Conservation (phyloP, 2,329 filamentous ascomycete species). For the Exophiala sideris region DNA sequence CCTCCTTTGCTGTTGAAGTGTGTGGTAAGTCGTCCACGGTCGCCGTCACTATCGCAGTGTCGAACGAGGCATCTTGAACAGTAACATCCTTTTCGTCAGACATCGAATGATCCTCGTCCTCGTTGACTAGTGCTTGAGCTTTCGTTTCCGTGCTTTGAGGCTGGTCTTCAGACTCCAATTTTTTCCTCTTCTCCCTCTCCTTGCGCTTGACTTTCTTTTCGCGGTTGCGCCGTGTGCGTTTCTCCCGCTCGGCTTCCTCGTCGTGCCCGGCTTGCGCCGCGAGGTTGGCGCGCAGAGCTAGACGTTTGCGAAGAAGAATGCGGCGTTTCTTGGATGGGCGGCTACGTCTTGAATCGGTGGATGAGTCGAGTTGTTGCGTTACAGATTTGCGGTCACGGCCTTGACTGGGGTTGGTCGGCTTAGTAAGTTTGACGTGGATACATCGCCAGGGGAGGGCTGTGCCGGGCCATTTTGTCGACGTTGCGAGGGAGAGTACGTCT, state of each 20-base stretch:
- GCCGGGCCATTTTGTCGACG: slow-evolving; percentile 22
- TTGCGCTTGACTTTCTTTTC: slow-evolving; percentile 29
- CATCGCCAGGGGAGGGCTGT: slow-evolving; percentile 23
- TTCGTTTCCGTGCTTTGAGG: background rate
- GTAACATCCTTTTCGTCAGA: background rate
- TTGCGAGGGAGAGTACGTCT: slow-evolving; percentile 11
- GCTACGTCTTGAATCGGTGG: background rate
- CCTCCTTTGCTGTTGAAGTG: too few species aligned
- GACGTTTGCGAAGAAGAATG: slow-evolving; percentile 19
- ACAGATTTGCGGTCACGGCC: background rate
- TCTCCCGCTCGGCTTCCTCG: slow-evolving; percentile 24
- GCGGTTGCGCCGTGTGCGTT: slow-evolving; percentile 24
- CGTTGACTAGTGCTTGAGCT: background rate
- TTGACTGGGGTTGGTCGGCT: background rate
- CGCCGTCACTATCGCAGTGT: too few species aligned
- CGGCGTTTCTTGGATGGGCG: slow-evolving; percentile 27
- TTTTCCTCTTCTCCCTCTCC: slow-evolving; percentile 22
- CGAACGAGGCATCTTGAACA: background rate
- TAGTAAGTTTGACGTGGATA: slow-evolving; percentile 10
- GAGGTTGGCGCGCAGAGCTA: slow-evolving; percentile 9
- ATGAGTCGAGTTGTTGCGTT: background rate
- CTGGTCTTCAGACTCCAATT: background rate
- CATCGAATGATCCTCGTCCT: background rate
- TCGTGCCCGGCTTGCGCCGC: slow-evolving; percentile 14
- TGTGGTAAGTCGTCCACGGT: too few species aligned